phyloP scores from a whole-genome alignment of 441 rosid species.

The Populus trichocarpa region DNA sequence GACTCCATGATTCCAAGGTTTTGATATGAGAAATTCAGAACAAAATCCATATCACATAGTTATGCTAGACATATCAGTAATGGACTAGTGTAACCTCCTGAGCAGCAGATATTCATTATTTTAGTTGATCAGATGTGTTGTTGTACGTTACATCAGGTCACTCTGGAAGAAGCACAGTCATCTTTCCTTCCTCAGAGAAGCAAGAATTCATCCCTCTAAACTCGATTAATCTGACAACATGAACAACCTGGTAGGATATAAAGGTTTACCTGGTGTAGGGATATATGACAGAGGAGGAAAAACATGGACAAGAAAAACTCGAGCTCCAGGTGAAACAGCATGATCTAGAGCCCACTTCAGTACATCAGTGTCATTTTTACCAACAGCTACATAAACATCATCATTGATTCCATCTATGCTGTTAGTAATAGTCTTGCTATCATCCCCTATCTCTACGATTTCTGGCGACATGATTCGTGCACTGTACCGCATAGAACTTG shows the following conservation, averaged over 20 bases:
- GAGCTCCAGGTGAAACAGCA: constrained; percentile 34
- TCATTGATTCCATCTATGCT: constrained; percentile 23
- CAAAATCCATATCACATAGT: background rate
- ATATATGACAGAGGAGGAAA: constrained; percentile 54
- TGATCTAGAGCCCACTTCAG: constrained; percentile 64
- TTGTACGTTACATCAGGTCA: background rate
- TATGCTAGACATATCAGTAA: background rate
- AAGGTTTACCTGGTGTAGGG: constrained; percentile 47
- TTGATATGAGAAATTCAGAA: background rate
- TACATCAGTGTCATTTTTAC: constrained; percentile 53
- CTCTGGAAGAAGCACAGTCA: background rate
- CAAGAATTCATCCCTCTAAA: background rate
- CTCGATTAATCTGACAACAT: background rate
- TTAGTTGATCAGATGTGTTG: background rate
- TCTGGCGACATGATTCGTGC: constrained; percentile 46
- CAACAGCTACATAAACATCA: constrained; percentile 68
- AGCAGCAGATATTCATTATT: background rate
- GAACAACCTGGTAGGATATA: background rate
- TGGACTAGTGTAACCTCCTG: background rate
- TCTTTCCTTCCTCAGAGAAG: background rate
- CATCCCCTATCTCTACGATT: constrained; percentile 63
- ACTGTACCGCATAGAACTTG: constrained; percentile 17
- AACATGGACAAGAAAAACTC: constrained; percentile 58
- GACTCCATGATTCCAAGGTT: background rate
- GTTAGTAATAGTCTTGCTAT: constrained; percentile 28